Evolutionary conservation across 2,329 filamentous ascomycete species (phyloP).

Genomic region (Verruconis gallopava): DNA sequence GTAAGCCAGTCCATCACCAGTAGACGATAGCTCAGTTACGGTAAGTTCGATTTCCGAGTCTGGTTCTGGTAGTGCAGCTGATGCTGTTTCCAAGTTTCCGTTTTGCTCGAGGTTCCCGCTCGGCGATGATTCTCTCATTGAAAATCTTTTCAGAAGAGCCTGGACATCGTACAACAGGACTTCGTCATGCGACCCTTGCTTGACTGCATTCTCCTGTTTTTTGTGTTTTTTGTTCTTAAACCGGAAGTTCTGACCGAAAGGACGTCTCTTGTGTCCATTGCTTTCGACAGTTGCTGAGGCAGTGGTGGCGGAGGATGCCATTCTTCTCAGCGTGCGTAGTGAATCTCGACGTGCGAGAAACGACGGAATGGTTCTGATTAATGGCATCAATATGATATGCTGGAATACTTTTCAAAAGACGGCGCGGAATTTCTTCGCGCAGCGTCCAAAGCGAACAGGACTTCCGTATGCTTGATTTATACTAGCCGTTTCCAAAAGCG

Average conservation of each 20-base stretch:
- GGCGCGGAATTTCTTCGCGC: neutral
- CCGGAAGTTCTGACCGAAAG: constrained; percentile 22
- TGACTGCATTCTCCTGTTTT: constrained; percentile 18
- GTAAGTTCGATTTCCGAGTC: constrained; percentile 70
- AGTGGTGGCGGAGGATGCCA: constrained; percentile 12
- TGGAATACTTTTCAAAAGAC: neutral
- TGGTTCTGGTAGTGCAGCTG: constrained; percentile 42
- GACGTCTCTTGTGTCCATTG: constrained; percentile 21
- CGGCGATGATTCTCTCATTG: constrained; percentile 13
- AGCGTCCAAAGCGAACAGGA: no score
- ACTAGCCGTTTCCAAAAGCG: no score
- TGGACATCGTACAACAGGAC: constrained; percentile 34
- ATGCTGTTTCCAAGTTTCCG: constrained; percentile 3
- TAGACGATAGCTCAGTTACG: constrained; percentile 75
- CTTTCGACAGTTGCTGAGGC: constrained; percentile 20
- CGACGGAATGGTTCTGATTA: constrained; percentile 21
- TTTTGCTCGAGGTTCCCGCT: constrained; percentile 10
- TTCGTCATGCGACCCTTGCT: constrained; percentile 36
- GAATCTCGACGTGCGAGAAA: constrained; percentile 11
- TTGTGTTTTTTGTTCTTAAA: constrained; percentile 15
- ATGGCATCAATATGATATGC: constrained; percentile 4
- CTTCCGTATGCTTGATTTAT: no score
- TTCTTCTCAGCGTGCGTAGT: neutral
- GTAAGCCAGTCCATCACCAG: constrained; percentile 76
- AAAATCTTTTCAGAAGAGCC: constrained; percentile 26